These are phyloP conservation scores for Byssothecium circinans DNA, from an alignment of 2,329 filamentous ascomycete species.

Conservation along the genomic window DNA sequence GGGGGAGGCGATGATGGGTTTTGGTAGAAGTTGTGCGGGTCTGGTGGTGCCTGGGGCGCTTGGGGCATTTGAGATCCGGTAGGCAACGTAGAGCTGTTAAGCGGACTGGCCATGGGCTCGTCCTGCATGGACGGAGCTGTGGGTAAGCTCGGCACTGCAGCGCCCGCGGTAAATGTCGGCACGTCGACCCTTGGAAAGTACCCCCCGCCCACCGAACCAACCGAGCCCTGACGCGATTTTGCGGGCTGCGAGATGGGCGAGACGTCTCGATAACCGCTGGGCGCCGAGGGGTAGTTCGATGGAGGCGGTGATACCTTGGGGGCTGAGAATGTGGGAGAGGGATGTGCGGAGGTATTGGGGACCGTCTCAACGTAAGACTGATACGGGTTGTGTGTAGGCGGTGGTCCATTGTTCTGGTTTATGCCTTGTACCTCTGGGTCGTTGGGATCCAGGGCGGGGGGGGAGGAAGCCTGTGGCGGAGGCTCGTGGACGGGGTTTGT, in stretches of 20 bases:
- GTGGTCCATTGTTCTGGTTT: conserved; percentile 39
- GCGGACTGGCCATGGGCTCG: conserved; percentile 29
- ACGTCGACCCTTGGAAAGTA: conserved; percentile 58
- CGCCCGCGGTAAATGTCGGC: conserved; percentile 49
- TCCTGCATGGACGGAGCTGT: conserved; percentile 39
- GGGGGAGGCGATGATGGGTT: conserved; percentile 42
- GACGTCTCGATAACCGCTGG: conserved; percentile 46
- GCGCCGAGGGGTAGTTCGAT: conserved; percentile 31
- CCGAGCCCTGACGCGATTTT: conserved; percentile 50
- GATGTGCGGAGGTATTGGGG: conserved; percentile 57
- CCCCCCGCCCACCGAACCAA: conserved; percentile 53
- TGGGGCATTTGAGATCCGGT: conserved; percentile 25
- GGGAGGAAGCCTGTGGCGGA: conserved; percentile 35
- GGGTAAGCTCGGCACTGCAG: conserved; percentile 37
- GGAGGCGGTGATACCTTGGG: conserved; percentile 53
- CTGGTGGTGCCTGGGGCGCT: conserved; percentile 18
- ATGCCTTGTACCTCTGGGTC: conserved; percentile 66
- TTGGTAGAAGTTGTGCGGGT: conserved; percentile 39
- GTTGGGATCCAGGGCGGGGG: conserved; percentile 59
- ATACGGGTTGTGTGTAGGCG: conserved; percentile 22
- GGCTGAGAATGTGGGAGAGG: conserved; percentile 44
- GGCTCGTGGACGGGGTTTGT: conserved; percentile 74
- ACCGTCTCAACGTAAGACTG: conserved; percentile 63
- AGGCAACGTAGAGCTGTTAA: conserved; percentile 20
- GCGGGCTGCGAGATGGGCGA: conserved; percentile 56